phyloP scores from a whole-genome alignment of 495 filamentous ascomycete genomes.

The Aspergillus incahuasiensis region DNA sequence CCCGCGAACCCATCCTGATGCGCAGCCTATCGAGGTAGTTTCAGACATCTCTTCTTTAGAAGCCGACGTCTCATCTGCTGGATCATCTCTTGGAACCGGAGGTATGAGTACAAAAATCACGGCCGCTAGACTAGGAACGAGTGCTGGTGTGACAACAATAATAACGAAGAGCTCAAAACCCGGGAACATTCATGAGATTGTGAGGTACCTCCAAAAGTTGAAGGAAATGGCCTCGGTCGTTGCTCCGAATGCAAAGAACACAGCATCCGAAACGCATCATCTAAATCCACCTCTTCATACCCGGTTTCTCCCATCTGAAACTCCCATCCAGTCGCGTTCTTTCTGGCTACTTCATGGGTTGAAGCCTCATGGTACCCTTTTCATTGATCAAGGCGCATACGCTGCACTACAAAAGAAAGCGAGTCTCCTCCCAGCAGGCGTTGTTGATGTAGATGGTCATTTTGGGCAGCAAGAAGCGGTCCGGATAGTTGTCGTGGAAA shows the following conservation, averaged over 20 bases:
- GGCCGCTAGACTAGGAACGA: constrained; percentile 87
- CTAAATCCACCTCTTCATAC: constrained; percentile 71
- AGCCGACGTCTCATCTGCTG: constrained; percentile 86
- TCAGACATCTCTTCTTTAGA: constrained; percentile 81
- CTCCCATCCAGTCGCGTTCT: constrained; percentile 84
- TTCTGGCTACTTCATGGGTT: constrained; percentile 97
- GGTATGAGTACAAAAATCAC: constrained; percentile 98
- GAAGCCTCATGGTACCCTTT: constrained; percentile 84
- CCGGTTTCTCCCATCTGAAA: constrained; percentile 80
- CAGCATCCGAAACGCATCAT: constrained; percentile 9
- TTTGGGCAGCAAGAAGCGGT: constrained; percentile 94
- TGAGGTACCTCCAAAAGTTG: constrained; percentile 68
- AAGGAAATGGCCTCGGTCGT: constrained; percentile 24
- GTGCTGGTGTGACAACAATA: constrained; percentile 90
- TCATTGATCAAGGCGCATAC: constrained; percentile 85
- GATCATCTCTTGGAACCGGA: constrained; percentile 87
- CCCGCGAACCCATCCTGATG: constrained; percentile 76
- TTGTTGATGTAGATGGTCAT: constrained; percentile 80
- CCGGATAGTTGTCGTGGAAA: constrained; percentile 69
- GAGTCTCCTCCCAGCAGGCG: constrained; percentile 83
- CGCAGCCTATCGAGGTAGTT: constrained; percentile 85
- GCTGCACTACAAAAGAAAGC: constrained; percentile 73
- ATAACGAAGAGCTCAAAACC: constrained; percentile 90
- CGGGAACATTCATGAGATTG: constrained; percentile 85
- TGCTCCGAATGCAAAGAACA: constrained; percentile 18